These are phyloP conservation scores for Micractinium sp. DNA, from an alignment of 139 green algal species.

Conservation along the genomic window DNA sequence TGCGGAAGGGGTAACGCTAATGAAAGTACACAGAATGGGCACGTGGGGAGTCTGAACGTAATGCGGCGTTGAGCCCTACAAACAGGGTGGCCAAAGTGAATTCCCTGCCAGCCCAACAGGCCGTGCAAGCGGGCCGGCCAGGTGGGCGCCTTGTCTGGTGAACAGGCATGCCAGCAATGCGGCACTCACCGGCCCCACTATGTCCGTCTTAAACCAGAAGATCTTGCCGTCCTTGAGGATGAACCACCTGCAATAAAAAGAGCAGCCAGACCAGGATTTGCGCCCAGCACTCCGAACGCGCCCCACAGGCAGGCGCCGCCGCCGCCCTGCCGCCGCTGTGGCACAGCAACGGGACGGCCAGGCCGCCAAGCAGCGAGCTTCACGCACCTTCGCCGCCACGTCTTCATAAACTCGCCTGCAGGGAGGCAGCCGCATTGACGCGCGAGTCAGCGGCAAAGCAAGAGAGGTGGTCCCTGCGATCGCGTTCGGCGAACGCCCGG, in stretches of 20 bases:
- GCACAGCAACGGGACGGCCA: not conserved
- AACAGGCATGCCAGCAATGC: too few relatives aligned
- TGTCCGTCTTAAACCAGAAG: conserved; percentile 97
- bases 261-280: not conserved
- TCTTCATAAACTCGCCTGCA: conserved; percentile 96
- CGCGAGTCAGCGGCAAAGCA: not conserved
- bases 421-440: too few relatives aligned
- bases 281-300: not conserved
- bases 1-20: too few relatives aligned
- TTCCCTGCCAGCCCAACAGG: too few relatives aligned
- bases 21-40: too few relatives aligned
- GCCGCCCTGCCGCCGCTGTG: not conserved
- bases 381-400: conserved; percentile 84
- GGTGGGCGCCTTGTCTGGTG: too few relatives aligned
- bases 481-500: not conserved
- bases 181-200: conserved; percentile 75
- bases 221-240: conserved; percentile 98
- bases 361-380: not conserved
- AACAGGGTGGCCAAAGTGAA: too few relatives aligned
- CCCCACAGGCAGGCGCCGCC: not conserved
- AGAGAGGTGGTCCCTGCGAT: not conserved
- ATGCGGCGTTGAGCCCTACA: too few relatives aligned
- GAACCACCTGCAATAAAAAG: conserved; percentile 85
- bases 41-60: too few relatives aligned
- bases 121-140: not conserved